phyloP scores from a whole-genome alignment of 1,284 basidiomycete species.

The Dichomitus squalens region DNA sequence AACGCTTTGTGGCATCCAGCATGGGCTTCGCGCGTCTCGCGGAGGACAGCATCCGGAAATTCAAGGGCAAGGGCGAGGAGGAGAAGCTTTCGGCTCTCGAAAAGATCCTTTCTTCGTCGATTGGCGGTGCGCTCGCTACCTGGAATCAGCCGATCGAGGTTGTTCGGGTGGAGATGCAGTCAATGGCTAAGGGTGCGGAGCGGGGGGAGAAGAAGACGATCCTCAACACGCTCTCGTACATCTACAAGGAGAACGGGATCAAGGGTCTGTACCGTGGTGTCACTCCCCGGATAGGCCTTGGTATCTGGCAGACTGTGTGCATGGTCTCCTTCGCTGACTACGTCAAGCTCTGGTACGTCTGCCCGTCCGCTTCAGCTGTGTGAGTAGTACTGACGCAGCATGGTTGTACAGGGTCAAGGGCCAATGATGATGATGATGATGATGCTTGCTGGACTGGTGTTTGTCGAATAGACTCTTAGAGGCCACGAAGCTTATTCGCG shows the following conservation, averaged over 20 bases:
- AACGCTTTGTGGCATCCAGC: constrained; percentile 40
- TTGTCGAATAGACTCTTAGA: constrained; percentile 16
- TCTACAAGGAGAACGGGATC: constrained; percentile 96
- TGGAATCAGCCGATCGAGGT: constrained; percentile 99
- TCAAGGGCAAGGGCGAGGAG: constrained; percentile 75
- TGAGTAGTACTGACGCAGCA: constrained; percentile 3
- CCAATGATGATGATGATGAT: constrained; percentile 10
- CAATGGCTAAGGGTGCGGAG: constrained; percentile 88
- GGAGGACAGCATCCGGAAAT: constrained; percentile 78
- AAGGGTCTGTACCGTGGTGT: constrained; percentile 98
- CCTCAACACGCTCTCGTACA: constrained; percentile 86
- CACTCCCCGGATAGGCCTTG: constrained; percentile 93
- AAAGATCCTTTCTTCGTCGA: constrained; percentile 88
- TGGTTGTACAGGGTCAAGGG: constrained; percentile 36
- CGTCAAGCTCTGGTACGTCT: constrained; percentile 77
- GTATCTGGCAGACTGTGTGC: constrained; percentile 96
- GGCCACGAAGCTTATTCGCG: constrained; percentile 11
- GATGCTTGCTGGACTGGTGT: background rate
- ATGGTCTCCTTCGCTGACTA: constrained; percentile 99
- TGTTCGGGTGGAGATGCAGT: constrained; percentile 98
- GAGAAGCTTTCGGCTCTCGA: constrained; percentile 81
- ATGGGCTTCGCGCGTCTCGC: constrained; percentile 98
- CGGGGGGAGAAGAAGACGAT: constrained; percentile 92
- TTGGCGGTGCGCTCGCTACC: constrained; percentile 95
- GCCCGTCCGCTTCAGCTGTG: background rate